Conservation (phyloP, 371 early-diverging fungal genomes). For the Funneliformis caledonium region DNA sequence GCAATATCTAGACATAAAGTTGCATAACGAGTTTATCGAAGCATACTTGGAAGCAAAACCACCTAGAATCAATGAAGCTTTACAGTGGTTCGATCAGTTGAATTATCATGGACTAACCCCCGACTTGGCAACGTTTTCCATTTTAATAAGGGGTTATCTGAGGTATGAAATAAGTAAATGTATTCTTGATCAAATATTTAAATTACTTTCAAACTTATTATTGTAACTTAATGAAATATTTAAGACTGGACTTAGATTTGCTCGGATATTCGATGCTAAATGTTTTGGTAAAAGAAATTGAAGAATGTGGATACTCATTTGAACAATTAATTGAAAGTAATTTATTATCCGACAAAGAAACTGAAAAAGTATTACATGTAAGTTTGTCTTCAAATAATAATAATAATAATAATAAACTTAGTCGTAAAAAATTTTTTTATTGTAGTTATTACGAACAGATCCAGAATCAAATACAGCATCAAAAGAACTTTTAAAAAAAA, state of each 20-base stretch:
- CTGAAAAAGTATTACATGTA: slow-evolving; percentile 5
- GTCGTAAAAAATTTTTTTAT: not conserved
- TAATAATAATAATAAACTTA: not conserved
- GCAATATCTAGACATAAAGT: slow-evolving; percentile 66
- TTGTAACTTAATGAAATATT: not conserved
- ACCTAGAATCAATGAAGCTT: slow-evolving; percentile 64
- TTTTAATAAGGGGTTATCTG: slow-evolving; percentile 72
- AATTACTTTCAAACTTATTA: not conserved
- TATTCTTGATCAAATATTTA: not conserved
- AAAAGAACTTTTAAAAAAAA: not conserved
- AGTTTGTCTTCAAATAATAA: not conserved
- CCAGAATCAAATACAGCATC: not conserved
- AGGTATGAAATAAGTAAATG: slow-evolving; percentile 48
- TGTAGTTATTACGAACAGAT: not conserved
- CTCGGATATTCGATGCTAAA: not conserved
- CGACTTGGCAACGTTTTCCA: slow-evolving; percentile 74
- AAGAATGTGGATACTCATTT: not conserved
- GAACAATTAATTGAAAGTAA: slow-evolving; percentile 25
- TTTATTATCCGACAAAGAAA: slow-evolving; percentile 23
- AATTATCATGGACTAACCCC: slow-evolving; percentile 47
- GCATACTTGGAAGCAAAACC: slow-evolving; percentile 62
- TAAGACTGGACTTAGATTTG: not conserved
- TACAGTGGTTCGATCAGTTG: slow-evolving; percentile 78
- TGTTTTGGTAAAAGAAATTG: slow-evolving; percentile 5
- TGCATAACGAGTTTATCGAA: slow-evolving; percentile 86